These are phyloP conservation scores for Russula compacta DNA, from an alignment of 768 basidiomycete genomes.

Conservation along the genomic window DNA sequence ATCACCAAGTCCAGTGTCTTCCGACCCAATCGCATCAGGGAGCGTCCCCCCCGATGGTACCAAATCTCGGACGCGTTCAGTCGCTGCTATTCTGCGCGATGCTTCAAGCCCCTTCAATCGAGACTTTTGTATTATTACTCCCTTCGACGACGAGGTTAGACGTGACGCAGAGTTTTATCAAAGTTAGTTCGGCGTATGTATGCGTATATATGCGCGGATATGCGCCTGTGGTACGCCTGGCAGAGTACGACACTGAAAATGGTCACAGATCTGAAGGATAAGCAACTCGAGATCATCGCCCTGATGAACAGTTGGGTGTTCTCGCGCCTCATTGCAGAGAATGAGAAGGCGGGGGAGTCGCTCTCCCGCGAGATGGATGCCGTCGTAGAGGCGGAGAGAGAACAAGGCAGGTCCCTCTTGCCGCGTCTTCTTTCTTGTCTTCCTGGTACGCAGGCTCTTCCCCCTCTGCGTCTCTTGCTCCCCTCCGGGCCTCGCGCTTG, in stretches of 20 bases:
- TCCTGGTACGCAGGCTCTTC: slow-evolving; percentile 2
- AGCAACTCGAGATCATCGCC: slow-evolving; percentile 12
- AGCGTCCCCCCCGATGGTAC: not conserved
- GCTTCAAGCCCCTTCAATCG: slow-evolving; percentile 25
- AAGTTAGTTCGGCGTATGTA: slow-evolving; percentile 26
- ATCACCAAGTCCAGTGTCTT: slow-evolving; percentile 2
- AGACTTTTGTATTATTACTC: slow-evolving; percentile 24
- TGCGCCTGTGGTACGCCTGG: not conserved
- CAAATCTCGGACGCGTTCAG: slow-evolving; percentile 4
- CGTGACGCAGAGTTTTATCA: slow-evolving; percentile 29
- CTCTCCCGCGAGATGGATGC: slow-evolving; percentile 17
- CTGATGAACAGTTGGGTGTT: slow-evolving; percentile 17
- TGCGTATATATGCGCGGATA: slow-evolving; percentile 20
- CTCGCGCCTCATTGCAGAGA: slow-evolving; percentile 15
- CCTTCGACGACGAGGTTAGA: slow-evolving; percentile 30
- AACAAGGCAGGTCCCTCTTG: slow-evolving; percentile 19
- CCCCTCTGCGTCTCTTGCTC: not conserved
- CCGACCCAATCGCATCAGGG: not conserved
- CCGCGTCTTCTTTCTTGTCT: not conserved
- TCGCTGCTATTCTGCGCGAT: slow-evolving; percentile 10
- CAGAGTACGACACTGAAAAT: not conserved
- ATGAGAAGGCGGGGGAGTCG: slow-evolving; percentile 11
- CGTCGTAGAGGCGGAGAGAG: slow-evolving; percentile 15
- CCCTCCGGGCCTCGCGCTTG: not conserved
- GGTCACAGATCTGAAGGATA: slow-evolving; percentile 14